Conservation (phyloP, 208 protist genomes). For the Leishmania gerbilli region DNA sequence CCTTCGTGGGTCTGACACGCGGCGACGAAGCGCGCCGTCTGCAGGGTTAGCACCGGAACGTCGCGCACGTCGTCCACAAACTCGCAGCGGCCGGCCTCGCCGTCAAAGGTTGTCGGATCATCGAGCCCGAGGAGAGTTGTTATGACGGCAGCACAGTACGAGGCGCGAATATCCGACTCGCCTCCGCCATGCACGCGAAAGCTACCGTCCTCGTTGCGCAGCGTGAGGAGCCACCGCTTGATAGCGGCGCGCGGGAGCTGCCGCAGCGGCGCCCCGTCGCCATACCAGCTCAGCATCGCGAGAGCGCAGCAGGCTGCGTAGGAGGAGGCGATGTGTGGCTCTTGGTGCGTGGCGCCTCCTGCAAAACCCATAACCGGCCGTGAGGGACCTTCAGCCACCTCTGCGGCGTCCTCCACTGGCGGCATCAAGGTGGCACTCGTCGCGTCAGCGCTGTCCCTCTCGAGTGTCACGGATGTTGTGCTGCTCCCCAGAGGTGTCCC, state of each 20-base stretch:
- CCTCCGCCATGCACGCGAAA: conserved; percentile 87
- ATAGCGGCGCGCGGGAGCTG: conserved; percentile 74
- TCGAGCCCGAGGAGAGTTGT: conserved; percentile 69
- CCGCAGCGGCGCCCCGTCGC: conserved; percentile 26
- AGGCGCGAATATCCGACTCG: conserved; percentile 87
- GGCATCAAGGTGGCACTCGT: not conserved
- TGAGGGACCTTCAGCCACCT: not conserved
- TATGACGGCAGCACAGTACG: conserved; percentile 87
- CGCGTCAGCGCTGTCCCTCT: not conserved
- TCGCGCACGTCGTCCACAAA: conserved; percentile 33
- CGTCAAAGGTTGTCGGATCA: conserved; percentile 42
- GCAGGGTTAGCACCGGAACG: conserved; percentile 42
- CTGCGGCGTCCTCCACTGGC: not conserved
- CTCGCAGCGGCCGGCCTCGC: conserved; percentile 6
- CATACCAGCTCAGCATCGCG: conserved; percentile 48
- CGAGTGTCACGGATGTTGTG: not conserved
- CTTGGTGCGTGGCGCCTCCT: conserved; percentile 70
- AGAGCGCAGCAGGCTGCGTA: conserved; percentile 88
- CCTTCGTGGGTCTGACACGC: conserved; percentile 93
- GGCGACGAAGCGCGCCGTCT: conserved; percentile 65
- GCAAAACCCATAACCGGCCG: conserved; percentile 68
- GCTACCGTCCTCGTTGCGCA: conserved; percentile 75
- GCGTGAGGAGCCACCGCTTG: conserved; percentile 81
- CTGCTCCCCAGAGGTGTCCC: not conserved
- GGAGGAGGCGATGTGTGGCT: conserved; percentile 79